Conservation (phyloP, 306 rosid genomes). For the Citrullus colocynthis region DNA sequence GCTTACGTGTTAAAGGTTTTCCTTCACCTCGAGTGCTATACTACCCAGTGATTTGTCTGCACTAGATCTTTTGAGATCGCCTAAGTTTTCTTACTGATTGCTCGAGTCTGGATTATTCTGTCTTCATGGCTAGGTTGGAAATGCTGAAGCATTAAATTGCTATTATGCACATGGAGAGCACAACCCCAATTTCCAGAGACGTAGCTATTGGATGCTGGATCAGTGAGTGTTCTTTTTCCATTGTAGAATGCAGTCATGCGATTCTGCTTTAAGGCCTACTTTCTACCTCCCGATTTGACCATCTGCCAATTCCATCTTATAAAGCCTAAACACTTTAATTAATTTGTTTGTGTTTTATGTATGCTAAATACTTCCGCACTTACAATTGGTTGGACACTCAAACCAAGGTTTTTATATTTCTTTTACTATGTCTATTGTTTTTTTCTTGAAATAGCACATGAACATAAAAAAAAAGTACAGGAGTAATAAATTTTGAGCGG, state of each 20-base stretch:
- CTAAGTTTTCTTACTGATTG: constrained; percentile 11
- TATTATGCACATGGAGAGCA: constrained; percentile 97
- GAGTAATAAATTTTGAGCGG: not conserved
- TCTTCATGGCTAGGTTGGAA: constrained; percentile 64
- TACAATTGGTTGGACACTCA: not conserved
- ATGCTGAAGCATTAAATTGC: constrained; percentile 75
- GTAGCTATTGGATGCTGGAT: constrained; percentile 94
- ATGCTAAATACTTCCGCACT: not conserved
- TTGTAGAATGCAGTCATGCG: not conserved
- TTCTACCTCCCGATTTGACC: not conserved
- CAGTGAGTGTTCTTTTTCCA: constrained; percentile 52
- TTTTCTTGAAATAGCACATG: not conserved
- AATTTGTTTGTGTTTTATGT: not conserved
- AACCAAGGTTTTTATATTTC: not conserved
- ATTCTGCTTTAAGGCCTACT: not conserved
- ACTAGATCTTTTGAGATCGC: not conserved
- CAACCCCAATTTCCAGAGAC: constrained; percentile 74
- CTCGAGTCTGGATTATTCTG: constrained; percentile 13
- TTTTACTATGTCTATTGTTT: not conserved
- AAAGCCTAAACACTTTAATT: not conserved
- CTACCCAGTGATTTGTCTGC: not conserved
- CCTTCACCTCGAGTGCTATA: not conserved
- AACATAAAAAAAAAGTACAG: not conserved
- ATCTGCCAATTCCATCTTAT: not conserved
- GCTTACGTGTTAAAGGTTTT: not conserved